These are phyloP conservation scores for Podospora comata DNA, from an alignment of 495 filamentous ascomycete genomes.

Conservation along the genomic window DNA sequence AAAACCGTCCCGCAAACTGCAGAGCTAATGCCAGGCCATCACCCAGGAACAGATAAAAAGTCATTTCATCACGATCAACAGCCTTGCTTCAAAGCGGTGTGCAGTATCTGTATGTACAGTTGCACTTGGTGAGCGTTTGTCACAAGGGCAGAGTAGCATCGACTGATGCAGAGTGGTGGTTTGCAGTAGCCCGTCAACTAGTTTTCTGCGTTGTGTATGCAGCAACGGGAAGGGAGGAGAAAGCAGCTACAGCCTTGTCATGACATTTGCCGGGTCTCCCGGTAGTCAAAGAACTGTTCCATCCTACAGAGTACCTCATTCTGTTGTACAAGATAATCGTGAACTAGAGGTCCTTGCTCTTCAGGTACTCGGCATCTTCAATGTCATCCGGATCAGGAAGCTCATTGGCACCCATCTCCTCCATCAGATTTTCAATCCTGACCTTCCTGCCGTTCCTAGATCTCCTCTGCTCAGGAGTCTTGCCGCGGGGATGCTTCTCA, in stretches of 20 bases:
- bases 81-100: background rate
- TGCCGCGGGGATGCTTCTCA: slow-evolving; percentile 28
- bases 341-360: background rate
- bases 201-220: background rate
- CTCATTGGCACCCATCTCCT: slow-evolving; percentile 36
- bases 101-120: background rate
- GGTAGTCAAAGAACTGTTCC: background rate
- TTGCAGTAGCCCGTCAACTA: slow-evolving; percentile 1
- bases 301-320: background rate
- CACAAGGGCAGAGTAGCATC: background rate
- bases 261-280: background rate
- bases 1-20: background rate
- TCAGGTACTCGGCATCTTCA: slow-evolving; percentile 22
- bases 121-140: background rate
- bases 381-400: slow-evolving; percentile 25
- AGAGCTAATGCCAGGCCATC: background rate
- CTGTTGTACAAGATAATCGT: background rate
- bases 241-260: background rate
- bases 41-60: background rate
- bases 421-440: slow-evolving; percentile 45
- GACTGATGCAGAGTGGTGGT: background rate
- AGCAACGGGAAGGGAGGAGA: background rate
- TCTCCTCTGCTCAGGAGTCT: slow-evolving; percentile 40
- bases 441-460: slow-evolving; percentile 51
- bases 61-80: background rate